Conservation (phyloP, 169 alveolate species). For the Theileria orientalis region DNA sequence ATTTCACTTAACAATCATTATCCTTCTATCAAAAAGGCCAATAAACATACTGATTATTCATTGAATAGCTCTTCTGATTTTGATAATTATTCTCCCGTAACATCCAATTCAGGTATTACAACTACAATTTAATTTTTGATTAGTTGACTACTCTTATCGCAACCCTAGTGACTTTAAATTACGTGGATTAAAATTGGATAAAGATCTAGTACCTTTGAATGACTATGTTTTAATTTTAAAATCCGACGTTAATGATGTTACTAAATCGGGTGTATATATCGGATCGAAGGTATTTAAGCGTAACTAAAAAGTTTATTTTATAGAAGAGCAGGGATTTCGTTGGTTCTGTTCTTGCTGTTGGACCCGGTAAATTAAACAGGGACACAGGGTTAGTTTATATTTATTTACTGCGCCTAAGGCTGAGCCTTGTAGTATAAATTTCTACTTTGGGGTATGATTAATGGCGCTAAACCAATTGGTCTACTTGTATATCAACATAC, state of each 20-base stretch:
- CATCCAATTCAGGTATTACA: conserved; percentile 19
- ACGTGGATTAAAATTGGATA: conserved; percentile 35
- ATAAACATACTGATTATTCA: not conserved
- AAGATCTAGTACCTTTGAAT: conserved; percentile 27
- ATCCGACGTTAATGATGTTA: conserved; percentile 6
- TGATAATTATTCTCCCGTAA: conserved; percentile 11
- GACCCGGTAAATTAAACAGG: conserved; percentile 48
- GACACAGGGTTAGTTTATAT: conserved; percentile 59
- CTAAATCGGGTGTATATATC: conserved; percentile 56
- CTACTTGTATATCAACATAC: not conserved
- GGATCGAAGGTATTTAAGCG: conserved; percentile 31
- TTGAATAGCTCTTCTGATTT: conserved; percentile 13
- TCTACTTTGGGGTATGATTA: conserved; percentile 70
- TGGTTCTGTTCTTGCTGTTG: conserved; percentile 59
- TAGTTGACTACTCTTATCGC: conserved; percentile 24
- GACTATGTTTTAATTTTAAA: conserved; percentile 56
- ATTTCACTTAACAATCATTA: not conserved
- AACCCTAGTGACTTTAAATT: conserved; percentile 36
- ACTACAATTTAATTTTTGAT: not conserved
- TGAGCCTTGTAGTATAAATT: conserved; percentile 67
- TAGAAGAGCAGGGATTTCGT: conserved; percentile 52
- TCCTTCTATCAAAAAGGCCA: not conserved
- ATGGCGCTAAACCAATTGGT: conserved; percentile 51
- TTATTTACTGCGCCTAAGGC: conserved; percentile 61
- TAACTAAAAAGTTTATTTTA: not conserved